A percentile compares a stretch with the other conserved stretches of the same genome.
Conservation (phyloP, 805 yeast species). For the Priceomyces haplophilus region DNA sequence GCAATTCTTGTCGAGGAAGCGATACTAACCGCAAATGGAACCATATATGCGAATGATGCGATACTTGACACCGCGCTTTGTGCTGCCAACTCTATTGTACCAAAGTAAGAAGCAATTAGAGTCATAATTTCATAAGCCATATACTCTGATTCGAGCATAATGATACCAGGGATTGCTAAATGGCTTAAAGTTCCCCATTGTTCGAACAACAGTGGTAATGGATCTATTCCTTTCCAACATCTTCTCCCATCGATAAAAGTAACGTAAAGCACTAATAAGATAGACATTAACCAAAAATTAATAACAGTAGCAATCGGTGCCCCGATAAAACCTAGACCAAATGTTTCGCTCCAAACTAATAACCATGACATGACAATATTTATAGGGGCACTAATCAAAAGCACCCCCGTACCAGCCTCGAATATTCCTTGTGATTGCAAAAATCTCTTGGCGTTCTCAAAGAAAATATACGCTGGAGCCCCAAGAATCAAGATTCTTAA, state of each 20-base stretch:
- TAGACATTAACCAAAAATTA: conserved; percentile 41
- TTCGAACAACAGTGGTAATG: conserved; percentile 32
- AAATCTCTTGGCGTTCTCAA: conserved; percentile 40
- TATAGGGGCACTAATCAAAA: conserved; percentile 40
- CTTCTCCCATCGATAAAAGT: conserved; percentile 56
- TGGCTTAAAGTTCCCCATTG: conserved; percentile 36
- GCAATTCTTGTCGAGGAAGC: conserved; percentile 46
- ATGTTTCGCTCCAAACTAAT: conserved; percentile 40
- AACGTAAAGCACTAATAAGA: conserved; percentile 35
- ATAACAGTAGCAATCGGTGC: conserved; percentile 43
- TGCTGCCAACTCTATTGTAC: conserved; percentile 50
- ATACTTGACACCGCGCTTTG: conserved; percentile 50
- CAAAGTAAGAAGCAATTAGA: conserved; percentile 44
- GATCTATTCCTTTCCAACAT: conserved; percentile 65
- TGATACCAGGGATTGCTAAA: conserved; percentile 44
- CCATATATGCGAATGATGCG: conserved; percentile 43
- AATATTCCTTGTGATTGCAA: conserved; percentile 47
- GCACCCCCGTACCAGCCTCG: conserved; percentile 45
- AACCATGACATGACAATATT: conserved; percentile 39
- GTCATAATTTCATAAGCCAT: conserved; percentile 48
- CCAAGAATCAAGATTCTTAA: conserved; percentile 35
- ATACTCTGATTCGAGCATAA: conserved; percentile 45
- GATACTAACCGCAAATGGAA: conserved; percentile 45
- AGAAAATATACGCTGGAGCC: conserved; percentile 43
- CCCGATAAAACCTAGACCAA: conserved; percentile 41